phyloP scores from a whole-genome alignment of 1,139 yeast species.

The Yamadazyma sp. region DNA sequence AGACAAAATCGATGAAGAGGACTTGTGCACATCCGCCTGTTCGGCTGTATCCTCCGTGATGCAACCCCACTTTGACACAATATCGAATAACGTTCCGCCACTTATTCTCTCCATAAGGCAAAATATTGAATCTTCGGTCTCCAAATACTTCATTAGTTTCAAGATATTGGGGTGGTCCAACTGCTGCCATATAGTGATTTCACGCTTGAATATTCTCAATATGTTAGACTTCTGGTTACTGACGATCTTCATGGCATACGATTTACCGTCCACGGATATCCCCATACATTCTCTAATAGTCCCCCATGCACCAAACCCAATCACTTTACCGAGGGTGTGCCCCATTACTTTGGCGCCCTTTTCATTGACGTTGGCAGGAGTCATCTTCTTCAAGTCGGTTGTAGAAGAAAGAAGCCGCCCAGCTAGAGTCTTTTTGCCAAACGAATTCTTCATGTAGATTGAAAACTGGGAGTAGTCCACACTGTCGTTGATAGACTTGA shows the following conservation, averaged over 20 bases:
- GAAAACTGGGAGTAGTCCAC: constrained; percentile 52
- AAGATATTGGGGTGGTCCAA: constrained; percentile 66
- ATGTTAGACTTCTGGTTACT: constrained; percentile 47
- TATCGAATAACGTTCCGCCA: constrained; percentile 82
- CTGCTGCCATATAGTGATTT: constrained; percentile 72
- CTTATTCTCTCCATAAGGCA: constrained; percentile 70
- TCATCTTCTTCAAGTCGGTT: constrained; percentile 34
- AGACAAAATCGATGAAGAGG: constrained; percentile 3
- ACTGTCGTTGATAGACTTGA: constrained; percentile 56
- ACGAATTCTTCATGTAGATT: constrained; percentile 39
- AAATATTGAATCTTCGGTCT: constrained; percentile 63
- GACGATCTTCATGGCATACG: constrained; percentile 78
- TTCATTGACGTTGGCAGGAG: constrained; percentile 50
- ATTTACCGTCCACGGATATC: constrained; percentile 17
- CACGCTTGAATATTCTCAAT: constrained; percentile 60
- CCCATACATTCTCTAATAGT: constrained; percentile 71
- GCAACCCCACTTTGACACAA: constrained; percentile 69
- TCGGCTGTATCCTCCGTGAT: constrained; percentile 11
- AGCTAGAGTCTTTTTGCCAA: constrained; percentile 40
- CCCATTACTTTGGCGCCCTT: constrained; percentile 61
- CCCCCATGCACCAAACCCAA: constrained; percentile 94
- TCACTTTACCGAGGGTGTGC: constrained; percentile 68
- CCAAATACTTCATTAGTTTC: constrained; percentile 60
- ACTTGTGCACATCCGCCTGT: not conserved
- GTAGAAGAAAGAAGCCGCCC: constrained; percentile 45